Evolutionary conservation across 164 flowering plant species (phyloP).

Genomic region (Protea cynaroides): DNA sequence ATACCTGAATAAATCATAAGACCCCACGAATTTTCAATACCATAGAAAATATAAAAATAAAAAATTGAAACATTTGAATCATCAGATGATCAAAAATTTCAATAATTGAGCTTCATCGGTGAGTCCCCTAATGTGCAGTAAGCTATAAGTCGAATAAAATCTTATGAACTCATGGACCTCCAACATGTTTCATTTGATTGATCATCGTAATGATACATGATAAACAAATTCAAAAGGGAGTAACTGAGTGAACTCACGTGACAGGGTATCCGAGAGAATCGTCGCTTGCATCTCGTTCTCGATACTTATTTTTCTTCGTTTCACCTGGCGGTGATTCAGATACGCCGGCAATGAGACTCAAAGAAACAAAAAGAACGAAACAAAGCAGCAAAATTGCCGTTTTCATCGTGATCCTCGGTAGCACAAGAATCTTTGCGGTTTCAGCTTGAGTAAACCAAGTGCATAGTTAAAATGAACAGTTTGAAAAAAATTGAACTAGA

Average conservation of each 20-base stretch:
- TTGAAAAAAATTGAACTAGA: too few relatives aligned
- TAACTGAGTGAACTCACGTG: slow-evolving; percentile 33
- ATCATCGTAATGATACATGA: neutral
- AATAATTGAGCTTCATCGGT: too few relatives aligned
- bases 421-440: neutral
- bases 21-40: too few relatives aligned
- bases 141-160: neutral
- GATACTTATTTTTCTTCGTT: slow-evolving; percentile 54
- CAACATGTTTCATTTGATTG: too few relatives aligned
- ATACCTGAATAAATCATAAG: too few relatives aligned
- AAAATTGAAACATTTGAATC: too few relatives aligned
- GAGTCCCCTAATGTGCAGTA: too few relatives aligned
- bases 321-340: slow-evolving; percentile 23
- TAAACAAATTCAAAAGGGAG: too few relatives aligned
- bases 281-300: slow-evolving; percentile 75
- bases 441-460: neutral
- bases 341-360: slow-evolving; percentile 7
- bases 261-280: slow-evolving; percentile 72
- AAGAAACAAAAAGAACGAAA: slow-evolving; percentile 6
- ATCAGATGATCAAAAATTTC: neutral
- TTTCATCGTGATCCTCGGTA: slow-evolving; percentile 18
- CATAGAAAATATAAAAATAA: too few relatives aligned
- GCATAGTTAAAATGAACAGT: too few relatives aligned
- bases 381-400: slow-evolving; percentile 7
- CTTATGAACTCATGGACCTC: too few relatives aligned